Percentiles rank a stretch among this genome's conserved stretches.
Evolutionary conservation across 1,139 yeast species (phyloP).

Genomic region (Saccharomyces uvarum): DNA sequence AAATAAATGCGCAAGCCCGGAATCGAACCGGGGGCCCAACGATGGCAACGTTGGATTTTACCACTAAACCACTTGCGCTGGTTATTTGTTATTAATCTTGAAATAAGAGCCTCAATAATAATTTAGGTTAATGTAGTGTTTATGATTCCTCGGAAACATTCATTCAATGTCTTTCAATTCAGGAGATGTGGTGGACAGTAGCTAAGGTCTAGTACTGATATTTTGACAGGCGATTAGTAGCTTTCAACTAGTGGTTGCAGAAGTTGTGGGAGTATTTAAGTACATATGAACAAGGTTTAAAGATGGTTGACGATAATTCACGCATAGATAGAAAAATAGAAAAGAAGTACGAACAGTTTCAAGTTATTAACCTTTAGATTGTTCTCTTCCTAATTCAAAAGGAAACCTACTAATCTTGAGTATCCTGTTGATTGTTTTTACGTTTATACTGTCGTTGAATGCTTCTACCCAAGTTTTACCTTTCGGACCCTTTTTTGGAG

Average conservation of each 20-base stretch:
- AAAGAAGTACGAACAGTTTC: background rate
- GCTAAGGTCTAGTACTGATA: too few species aligned
- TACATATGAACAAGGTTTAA: too few species aligned
- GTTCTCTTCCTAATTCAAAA: slow-evolving; percentile 3
- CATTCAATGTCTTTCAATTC: too few species aligned
- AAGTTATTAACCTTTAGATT: background rate
- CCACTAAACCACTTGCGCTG: slow-evolving; percentile 1
- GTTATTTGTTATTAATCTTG: background rate
- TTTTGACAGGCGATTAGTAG: too few species aligned
- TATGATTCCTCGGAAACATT: too few species aligned
- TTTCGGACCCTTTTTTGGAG: slow-evolving; percentile 2
- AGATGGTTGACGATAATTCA: too few species aligned
- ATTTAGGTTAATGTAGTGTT: too few species aligned
- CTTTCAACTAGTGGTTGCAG: too few species aligned
- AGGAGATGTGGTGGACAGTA: too few species aligned
- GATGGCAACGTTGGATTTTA: slow-evolving; percentile 1
- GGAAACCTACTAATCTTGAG: slow-evolving; percentile 18
- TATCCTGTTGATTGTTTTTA: slow-evolving; percentile 17
- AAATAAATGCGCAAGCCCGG: background rate
- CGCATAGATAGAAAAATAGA: too few species aligned
- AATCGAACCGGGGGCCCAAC: slow-evolving; percentile 1
- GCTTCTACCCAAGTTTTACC: slow-evolving; percentile 26
- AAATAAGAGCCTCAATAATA: too few species aligned
- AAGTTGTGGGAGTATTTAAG: too few species aligned
- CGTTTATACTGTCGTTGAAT: slow-evolving; percentile 27